Percentiles rank a stretch among this genome's conserved stretches.
Conservation (phyloP, 306 rosid species). For the Cucurbita argyrosperma region DNA sequence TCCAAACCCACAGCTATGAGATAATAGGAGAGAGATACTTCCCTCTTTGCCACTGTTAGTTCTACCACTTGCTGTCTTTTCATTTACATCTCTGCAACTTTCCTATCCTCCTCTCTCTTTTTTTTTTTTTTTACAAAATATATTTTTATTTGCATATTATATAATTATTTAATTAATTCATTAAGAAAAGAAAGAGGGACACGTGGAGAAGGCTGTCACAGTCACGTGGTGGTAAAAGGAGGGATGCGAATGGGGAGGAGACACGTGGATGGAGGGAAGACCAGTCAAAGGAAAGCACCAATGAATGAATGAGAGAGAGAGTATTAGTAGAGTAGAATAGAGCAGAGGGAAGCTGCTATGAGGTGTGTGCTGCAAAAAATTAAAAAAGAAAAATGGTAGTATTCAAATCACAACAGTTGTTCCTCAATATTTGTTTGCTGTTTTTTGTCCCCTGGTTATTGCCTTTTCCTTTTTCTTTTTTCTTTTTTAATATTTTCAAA, state of each 20-base stretch:
- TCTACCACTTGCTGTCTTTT: not conserved
- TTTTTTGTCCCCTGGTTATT: not conserved
- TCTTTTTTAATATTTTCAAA: not conserved
- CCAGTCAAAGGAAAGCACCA: not conserved
- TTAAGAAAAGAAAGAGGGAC: not conserved
- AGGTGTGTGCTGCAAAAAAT: too few relatives aligned
- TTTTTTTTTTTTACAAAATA: not conserved
- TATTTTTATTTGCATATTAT: too few relatives aligned
- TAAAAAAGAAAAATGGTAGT: not conserved
- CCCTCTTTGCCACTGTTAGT: not conserved
- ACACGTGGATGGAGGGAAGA: not conserved
- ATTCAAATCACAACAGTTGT: not conserved
- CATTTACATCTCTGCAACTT: not conserved
- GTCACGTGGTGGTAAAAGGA: not conserved
- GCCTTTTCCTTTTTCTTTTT: not conserved
- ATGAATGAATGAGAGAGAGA: not conserved
- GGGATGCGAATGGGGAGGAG: not conserved
- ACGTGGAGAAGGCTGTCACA: not conserved
- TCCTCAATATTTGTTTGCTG: not conserved
- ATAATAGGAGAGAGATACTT: not conserved
- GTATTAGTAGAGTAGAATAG: too few relatives aligned
- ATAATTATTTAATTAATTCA: too few relatives aligned
- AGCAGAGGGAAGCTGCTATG: too few relatives aligned
- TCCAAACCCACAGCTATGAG: too few relatives aligned
- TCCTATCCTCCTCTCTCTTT: not conserved